Base-by-base conservation (phyloP, 495 filamentous ascomycete species). In the Cudoniella acicularis region DNA sequence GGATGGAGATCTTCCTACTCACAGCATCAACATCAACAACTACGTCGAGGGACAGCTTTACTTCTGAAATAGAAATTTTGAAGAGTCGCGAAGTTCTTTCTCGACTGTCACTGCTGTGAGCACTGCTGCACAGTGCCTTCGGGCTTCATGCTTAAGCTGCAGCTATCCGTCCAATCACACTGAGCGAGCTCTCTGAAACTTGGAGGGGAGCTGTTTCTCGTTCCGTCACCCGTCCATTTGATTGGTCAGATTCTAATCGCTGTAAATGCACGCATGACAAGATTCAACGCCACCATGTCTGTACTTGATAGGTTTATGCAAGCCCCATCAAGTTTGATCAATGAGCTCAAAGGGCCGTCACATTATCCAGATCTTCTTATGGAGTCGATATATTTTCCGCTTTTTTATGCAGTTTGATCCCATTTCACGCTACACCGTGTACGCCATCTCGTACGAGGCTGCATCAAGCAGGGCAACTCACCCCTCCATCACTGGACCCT, bases 1-100 rank as follows among this genome's bases (percentile, higher is more conserved):
- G 55, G 60, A 63, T 54, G 63, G 59, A 2, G 64, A 66, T 46
- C 47, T 61, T 18, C 57, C 64, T 0, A 41, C 48, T 48, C 57
- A 57, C 27, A 49, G 43, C 10, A 20, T 24, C 20, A n/a, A 21
- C 20, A 13, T 3, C n/a, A n/a, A n/a, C n/a, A n/a, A n/a, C n/a
- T n/a, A n/a, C n/a, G n/a, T n/a, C n/a, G n/a, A n/a, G n/a, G n/a
- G n/a, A n/a, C n/a, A n/a, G n/a, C n/a, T n/a, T n/a, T n/a, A n/a
- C n/a, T n/a, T n/a, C n/a, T n/a, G n/a, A n/a, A n/a, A n/a, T n/a
- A n/a, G n/a, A n/a, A n/a, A n/a, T n/a, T n/a, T n/a, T n/a, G n/a
- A n/a, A n/a, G n/a, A n/a, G n/a, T n/a, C n/a, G n/a, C n/a, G n/a
- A n/a, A n/a, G n/a, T n/a, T n/a, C n/a, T n/a, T n/a, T n/a, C n/a